These are phyloP conservation scores for Hyphopichia homilentoma DNA, from an alignment of 805 yeast species.

Conservation along the genomic window DNA sequence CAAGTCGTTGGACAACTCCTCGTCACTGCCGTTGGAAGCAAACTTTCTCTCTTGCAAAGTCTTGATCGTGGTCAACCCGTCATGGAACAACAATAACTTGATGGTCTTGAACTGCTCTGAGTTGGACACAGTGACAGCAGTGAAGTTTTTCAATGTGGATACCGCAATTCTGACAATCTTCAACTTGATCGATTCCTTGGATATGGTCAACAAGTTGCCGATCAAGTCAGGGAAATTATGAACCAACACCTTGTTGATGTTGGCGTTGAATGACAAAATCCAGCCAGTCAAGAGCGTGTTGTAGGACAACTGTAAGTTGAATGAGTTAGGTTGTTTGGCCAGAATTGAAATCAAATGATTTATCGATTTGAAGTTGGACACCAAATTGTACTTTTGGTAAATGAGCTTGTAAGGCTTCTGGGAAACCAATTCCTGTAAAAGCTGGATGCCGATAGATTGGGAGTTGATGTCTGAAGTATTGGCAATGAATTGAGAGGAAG, in stretches of 20 bases:
- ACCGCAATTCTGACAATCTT: slow-evolving; percentile 85
- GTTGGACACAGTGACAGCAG: slow-evolving; percentile 28
- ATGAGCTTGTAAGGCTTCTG: slow-evolving; percentile 49
- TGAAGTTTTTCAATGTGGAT: slow-evolving; percentile 64
- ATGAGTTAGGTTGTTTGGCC: slow-evolving; percentile 33
- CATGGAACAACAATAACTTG: slow-evolving; percentile 69
- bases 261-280: slow-evolving; percentile 75
- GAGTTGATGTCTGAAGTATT: slow-evolving; percentile 38
- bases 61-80: slow-evolving; percentile 65
- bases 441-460: slow-evolving; percentile 60
- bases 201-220: slow-evolving; percentile 50
- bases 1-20: slow-evolving; percentile 78
- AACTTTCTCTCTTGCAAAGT: slow-evolving; percentile 83
- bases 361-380: slow-evolving; percentile 30
- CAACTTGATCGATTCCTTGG: slow-evolving; percentile 85
- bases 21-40: slow-evolving; percentile 65
- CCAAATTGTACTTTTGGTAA: slow-evolving; percentile 38
- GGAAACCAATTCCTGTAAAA: slow-evolving; percentile 58
- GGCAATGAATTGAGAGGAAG: slow-evolving; percentile 26
- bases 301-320: slow-evolving; percentile 79
- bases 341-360: slow-evolving; percentile 24
- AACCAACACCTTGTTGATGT: slow-evolving; percentile 45
- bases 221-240: slow-evolving; percentile 53
- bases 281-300: slow-evolving; percentile 74
- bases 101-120: slow-evolving; percentile 45